Conservation (phyloP, 1,284 basidiomycete genomes). For the Austroboletus niveus region DNA sequence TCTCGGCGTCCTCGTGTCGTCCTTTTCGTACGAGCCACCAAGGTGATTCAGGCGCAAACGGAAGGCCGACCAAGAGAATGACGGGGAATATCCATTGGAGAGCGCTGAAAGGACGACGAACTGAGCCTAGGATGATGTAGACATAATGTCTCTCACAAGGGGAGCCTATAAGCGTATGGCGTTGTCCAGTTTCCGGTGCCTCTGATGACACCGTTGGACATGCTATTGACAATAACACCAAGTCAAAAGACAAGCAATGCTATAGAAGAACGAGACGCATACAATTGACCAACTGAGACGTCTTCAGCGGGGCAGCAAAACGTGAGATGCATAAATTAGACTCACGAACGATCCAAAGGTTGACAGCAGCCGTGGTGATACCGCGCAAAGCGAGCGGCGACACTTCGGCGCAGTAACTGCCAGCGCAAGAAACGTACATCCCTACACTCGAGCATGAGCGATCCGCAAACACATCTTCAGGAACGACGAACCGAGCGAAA, state of each 20-base stretch:
- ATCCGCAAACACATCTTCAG: too few species aligned
- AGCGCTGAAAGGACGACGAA: slow-evolving; percentile 12
- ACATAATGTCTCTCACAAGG: slow-evolving; percentile 19
- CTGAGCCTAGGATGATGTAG: background rate
- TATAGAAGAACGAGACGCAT: background rate
- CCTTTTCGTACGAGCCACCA: slow-evolving; percentile 61
- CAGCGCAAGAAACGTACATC: slow-evolving; percentile 28
- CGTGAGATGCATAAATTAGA: background rate
- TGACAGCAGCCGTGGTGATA: slow-evolving; percentile 29
- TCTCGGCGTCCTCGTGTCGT: slow-evolving; percentile 47
- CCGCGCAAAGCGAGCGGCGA: slow-evolving; percentile 31
- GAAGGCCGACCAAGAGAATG: slow-evolving; percentile 25
- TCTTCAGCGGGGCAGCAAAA: background rate
- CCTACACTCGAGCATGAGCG: slow-evolving; percentile 9
- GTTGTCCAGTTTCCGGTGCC: slow-evolving; percentile 23
- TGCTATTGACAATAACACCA: slow-evolving; percentile 6
- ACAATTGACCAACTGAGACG: slow-evolving; percentile 27
- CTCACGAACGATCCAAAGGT: slow-evolving; percentile 30
- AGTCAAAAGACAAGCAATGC: background rate
- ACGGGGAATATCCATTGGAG: slow-evolving; percentile 31
- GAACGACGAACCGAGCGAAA: slow-evolving; percentile 21
- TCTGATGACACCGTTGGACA: slow-evolving; percentile 27
- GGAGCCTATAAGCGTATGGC: slow-evolving; percentile 28
- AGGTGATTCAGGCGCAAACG: slow-evolving; percentile 57
- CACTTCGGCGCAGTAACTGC: slow-evolving; percentile 29